Conservation (phyloP, 805 yeast genomes). For the Schizosaccharomyces osmophilus region DNA sequence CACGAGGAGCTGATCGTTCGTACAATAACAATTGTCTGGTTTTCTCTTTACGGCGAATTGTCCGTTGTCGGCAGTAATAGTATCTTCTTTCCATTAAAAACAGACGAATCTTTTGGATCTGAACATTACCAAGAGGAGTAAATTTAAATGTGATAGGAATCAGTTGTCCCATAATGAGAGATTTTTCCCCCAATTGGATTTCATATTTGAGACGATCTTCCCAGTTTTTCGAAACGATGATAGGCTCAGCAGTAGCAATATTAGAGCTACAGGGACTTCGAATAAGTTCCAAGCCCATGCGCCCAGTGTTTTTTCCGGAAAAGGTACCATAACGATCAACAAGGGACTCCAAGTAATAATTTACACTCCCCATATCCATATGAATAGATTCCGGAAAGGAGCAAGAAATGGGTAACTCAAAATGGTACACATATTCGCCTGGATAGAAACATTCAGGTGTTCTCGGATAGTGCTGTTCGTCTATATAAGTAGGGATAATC, state of each 20-base stretch:
- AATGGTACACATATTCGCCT: constrained; percentile 79
- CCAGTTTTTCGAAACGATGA: constrained; percentile 76
- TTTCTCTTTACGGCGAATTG: constrained; percentile 84
- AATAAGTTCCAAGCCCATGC: constrained; percentile 37
- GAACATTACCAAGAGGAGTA: constrained; percentile 68
- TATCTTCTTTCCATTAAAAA: constrained; percentile 75
- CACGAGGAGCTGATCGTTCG: constrained; percentile 31
- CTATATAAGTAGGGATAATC: background rate
- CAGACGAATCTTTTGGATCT: constrained; percentile 62
- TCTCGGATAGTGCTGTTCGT: background rate
- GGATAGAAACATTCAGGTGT: constrained; percentile 27
- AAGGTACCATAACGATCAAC: constrained; percentile 68
- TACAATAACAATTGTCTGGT: constrained; percentile 51
- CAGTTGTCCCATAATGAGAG: constrained; percentile 57
- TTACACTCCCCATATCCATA: constrained; percentile 62
- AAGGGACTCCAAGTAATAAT: constrained; percentile 41
- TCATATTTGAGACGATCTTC: constrained; percentile 78
- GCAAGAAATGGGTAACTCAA: constrained; percentile 69
- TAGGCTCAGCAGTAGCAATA: constrained; percentile 78
- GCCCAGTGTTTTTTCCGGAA: constrained; percentile 46
- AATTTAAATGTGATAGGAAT: constrained; percentile 67
- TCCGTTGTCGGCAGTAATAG: constrained; percentile 63
- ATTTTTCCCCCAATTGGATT: constrained; percentile 71
- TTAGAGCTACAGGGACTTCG: constrained; percentile 57
- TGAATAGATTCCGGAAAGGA: constrained; percentile 57